Evolutionary conservation across 257 asterid species (phyloP), one percentile per base, ranked within the genome.

Genomic region (Primulina tabacum): DNA sequence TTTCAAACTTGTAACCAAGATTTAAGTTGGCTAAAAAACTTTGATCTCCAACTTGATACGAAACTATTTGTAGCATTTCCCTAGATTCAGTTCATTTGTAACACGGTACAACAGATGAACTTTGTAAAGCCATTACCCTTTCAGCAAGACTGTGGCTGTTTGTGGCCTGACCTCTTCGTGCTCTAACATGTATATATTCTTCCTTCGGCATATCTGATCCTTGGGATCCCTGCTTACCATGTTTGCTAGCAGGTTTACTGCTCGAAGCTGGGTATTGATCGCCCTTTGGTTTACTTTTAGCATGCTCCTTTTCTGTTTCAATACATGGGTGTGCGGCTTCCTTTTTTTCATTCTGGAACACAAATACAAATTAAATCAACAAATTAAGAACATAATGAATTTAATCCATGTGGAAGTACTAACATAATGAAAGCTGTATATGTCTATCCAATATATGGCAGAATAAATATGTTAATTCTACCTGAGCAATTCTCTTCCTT

Each of bases 101-200:
- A 17, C 55, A 43, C 14, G 14, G 55, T 14, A 43, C 55, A 14
- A 43, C 18, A 43, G 55, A 43, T 43, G 55, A 43, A 43, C 18
- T 43, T 43, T 43, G 18, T 43, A 12, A 43, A 43, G 55, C 7
- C 55, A 14, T 76, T 80, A 94, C 99, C 87, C 99, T 86, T 83
- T 94, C 99, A 65, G 99, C 99, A 73, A 94, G 97, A 78, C 99
- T 94, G 64, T 94, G 99, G 86, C 96, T 94, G 81, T 94, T 94
- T 11, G 99, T 91, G 0, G 99, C 99, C 81, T 91, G 99, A 40
- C 99, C 99, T 77, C 96, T 78, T 53, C 96, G 79, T 67, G 99
- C 97, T 64, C 99, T 77, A 67, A 89, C 78, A 55, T 88, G 97
- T 64, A 94, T 88, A 71, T 94, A 91, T 20, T 90, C 97, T 73